Conservation (phyloP, 2,329 filamentous ascomycete species). For the Pseudopithomyces chartarum region DNA sequence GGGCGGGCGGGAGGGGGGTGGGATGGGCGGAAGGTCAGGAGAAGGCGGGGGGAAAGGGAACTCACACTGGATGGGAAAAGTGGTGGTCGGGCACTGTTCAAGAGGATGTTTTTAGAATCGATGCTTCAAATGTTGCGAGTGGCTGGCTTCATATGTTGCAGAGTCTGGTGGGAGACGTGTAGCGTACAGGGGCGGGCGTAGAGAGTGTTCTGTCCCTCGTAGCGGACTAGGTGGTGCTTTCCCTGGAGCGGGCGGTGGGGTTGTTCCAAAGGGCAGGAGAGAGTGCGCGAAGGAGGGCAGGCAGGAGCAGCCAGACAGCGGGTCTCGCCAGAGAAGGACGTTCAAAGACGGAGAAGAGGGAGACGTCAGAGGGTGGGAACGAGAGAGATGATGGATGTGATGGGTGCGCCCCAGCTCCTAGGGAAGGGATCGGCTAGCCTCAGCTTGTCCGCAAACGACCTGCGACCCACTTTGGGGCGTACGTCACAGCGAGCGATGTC, state of each 20-base stretch:
- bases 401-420: slow-evolving; percentile 18
- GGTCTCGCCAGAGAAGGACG: slow-evolving; percentile 18
- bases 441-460: slow-evolving; percentile 7
- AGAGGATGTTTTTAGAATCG: slow-evolving; percentile 36
- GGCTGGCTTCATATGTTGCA: slow-evolving; percentile 9
- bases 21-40: slow-evolving; percentile 31
- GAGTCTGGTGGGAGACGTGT: slow-evolving; percentile 36
- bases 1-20: slow-evolving; percentile 24
- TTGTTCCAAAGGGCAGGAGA: slow-evolving; percentile 36
- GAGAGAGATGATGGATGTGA: slow-evolving; percentile 13
- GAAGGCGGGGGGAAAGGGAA: slow-evolving; percentile 14
- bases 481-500: slow-evolving; percentile 11
- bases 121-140: slow-evolving; percentile 36
- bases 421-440: slow-evolving; percentile 28
- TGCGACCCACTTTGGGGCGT: slow-evolving; percentile 26
- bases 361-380: slow-evolving; percentile 18
- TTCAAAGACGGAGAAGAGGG: slow-evolving; percentile 1
- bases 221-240: slow-evolving; percentile 20
- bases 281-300: slow-evolving; percentile 44
- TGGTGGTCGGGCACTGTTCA: slow-evolving; percentile 24
- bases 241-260: slow-evolving; percentile 37
- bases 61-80: slow-evolving; percentile 30
- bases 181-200: slow-evolving; percentile 37
- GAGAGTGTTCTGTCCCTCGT: slow-evolving; percentile 15
- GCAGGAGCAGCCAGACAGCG: slow-evolving; percentile 34